Base-by-base conservation (phyloP, 768 basidiomycete species). In the Panaeolus cyanescens region DNA sequence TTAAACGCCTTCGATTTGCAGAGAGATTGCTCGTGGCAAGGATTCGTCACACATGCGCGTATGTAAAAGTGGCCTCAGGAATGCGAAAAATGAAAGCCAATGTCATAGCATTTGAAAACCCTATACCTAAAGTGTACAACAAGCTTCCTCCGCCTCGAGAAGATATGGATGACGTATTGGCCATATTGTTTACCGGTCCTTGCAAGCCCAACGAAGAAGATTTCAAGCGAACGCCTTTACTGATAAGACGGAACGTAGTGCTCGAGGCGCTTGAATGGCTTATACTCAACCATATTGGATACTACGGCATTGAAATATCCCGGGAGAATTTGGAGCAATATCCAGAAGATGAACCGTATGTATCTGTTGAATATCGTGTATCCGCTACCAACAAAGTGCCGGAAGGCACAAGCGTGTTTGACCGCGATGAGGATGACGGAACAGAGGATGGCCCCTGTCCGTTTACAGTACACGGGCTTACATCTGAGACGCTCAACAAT, bases 391-490 rank as follows among this genome's bases (percentile, higher is more conserved):
- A 64, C 33, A 60, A 57, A 10, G 31, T 33, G 4, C 33, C 55
- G 2, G 55, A 45, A 13, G 55, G 31, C 6, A 64, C 42, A 32
- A 60, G 59, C 31, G 56, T 54, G 8, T 56, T 54, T 55, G 63
- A 64, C 32, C 58, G 7, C 30, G 64, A 64, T 28, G 32, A 54
- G 12, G 70, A 70, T 37, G 63, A 62, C 58, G 74, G 76, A 0
- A 65, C 62, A 0, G 59, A 62, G 19, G 32, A 53, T 0, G 78
- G 76, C 6, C 31, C 33, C 0, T 79, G 78, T 64, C 67, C 77
- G 0, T 79, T 80, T 61, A 58, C 70, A 10, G 76, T 81, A 0
- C 75, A 79, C 63, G 75, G 76, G 6, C 15, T 81, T 0, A 72
- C 70, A 0, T 69, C 70, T 2, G 64, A 69, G 8, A 32, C 69